phyloP scores from a whole-genome alignment of 2,329 filamentous ascomycete species.

The Blastomyces parvus region DNA sequence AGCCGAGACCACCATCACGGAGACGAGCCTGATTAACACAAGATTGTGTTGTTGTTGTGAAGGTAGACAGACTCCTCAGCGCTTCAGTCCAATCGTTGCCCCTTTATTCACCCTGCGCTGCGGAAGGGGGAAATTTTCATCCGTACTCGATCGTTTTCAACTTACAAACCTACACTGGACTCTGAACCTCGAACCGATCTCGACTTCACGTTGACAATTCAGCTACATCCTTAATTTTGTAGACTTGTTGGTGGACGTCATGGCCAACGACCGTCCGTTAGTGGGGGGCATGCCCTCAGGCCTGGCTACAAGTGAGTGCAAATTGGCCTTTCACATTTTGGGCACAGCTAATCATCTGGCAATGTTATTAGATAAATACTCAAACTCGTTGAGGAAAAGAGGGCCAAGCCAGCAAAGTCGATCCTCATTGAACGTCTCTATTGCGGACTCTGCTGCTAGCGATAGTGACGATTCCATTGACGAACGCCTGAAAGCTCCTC shows the following conservation, averaged over 20 bases:
- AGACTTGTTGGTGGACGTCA: not conserved
- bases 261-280: not conserved
- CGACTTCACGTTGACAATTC: not conserved
- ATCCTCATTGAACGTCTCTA: slow-evolving; percentile 2
- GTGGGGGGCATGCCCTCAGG: not conserved
- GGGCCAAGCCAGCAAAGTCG: slow-evolving; percentile 1
- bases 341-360: not conserved
- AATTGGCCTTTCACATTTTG: not conserved
- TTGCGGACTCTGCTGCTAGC: not conserved
- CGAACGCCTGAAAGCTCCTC: not conserved
- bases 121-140: not conserved
- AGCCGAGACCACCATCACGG: not conserved
- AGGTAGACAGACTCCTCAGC: not conserved
- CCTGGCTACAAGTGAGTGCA: not conserved
- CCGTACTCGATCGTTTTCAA: not conserved
- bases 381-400: not conserved
- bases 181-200: not conserved
- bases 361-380: not conserved
- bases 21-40: not conserved
- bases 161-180: not conserved
- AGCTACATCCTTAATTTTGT: not conserved
- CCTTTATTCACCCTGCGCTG: not conserved
- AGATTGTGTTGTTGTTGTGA: not conserved
- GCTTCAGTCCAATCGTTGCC: not conserved
- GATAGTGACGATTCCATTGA: not conserved